These are phyloP conservation scores for Anisodus acutangulus DNA, from an alignment of 257 asterid genomes.

Conservation along the genomic window DNA sequence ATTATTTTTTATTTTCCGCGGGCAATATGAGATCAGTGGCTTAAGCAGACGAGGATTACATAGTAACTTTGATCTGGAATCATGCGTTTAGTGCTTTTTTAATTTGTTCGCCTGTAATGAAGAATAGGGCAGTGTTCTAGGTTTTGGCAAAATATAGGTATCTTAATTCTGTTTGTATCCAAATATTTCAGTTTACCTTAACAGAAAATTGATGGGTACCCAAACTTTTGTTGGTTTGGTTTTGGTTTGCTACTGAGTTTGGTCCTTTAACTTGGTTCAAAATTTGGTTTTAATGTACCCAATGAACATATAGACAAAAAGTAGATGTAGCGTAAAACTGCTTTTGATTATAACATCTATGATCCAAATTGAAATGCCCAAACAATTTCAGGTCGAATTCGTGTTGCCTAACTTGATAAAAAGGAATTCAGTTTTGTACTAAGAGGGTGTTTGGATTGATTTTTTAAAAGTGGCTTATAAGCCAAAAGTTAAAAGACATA, in stretches of 20 bases:
- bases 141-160: background rate
- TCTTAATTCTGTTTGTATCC: background rate
- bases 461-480: no score
- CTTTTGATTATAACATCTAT: background rate
- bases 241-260: background rate
- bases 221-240: slow-evolving; percentile 13
- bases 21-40: slow-evolving; percentile 1
- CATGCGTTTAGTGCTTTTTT: background rate
- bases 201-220: background rate
- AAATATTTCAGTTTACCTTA: background rate
- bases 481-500: no score
- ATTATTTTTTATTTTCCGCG: background rate
- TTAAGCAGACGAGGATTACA: background rate
- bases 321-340: background rate
- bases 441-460: no score
- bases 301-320: slow-evolving; percentile 11
- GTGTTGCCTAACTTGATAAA: background rate
- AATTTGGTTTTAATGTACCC: background rate
- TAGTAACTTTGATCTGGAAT: background rate
- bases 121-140: background rate
- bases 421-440: background rate
- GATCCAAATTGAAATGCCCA: slow-evolving; percentile 17
- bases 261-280: background rate
- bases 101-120: slow-evolving; percentile 5
- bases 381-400: slow-evolving; percentile 4